Percentiles rank a stretch among this genome's conserved stretches.
Conservation (phyloP, 2,329 filamentous ascomycete genomes). For the Aspergillus cejpii region DNA sequence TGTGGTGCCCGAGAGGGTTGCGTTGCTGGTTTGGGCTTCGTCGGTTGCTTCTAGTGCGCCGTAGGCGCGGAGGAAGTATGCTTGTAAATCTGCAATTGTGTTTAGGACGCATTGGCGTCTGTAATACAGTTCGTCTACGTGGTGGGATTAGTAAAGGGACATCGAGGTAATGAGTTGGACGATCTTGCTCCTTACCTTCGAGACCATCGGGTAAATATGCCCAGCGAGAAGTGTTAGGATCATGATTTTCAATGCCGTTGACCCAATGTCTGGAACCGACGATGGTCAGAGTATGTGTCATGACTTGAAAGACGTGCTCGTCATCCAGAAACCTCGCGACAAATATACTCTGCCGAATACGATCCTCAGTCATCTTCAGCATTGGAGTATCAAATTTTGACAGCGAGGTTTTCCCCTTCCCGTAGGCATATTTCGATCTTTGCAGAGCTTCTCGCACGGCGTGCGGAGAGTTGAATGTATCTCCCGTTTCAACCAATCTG, state of each 20-base stretch:
- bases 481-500: constrained; percentile 29
- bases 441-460: constrained; percentile 20
- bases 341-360: constrained; percentile 36
- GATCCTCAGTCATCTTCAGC: constrained; percentile 33
- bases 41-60: constrained; percentile 31
- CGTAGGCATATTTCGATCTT: constrained; percentile 25
- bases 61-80: constrained; percentile 38
- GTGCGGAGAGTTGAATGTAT: constrained; percentile 30
- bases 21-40: constrained; percentile 12
- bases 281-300: constrained; percentile 34
- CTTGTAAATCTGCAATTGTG: constrained; percentile 40
- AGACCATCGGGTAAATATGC: constrained; percentile 33
- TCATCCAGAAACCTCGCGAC: constrained; percentile 32
- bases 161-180: neutral
- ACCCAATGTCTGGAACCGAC: constrained; percentile 35
- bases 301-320: constrained; percentile 20
- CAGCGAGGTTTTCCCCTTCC: constrained; percentile 23
- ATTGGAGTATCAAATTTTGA: constrained; percentile 22
- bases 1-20: constrained; percentile 9
- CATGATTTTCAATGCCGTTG: constrained; percentile 24
- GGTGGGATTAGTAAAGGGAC: constrained; percentile 4
- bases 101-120: constrained; percentile 38
- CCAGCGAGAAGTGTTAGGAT: constrained; percentile 27
- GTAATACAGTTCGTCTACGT: constrained; percentile 39
- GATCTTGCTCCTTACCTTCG: constrained; percentile 32